Conservation (phyloP, 495 filamentous ascomycete species). For the Xylaria cubensis region DNA sequence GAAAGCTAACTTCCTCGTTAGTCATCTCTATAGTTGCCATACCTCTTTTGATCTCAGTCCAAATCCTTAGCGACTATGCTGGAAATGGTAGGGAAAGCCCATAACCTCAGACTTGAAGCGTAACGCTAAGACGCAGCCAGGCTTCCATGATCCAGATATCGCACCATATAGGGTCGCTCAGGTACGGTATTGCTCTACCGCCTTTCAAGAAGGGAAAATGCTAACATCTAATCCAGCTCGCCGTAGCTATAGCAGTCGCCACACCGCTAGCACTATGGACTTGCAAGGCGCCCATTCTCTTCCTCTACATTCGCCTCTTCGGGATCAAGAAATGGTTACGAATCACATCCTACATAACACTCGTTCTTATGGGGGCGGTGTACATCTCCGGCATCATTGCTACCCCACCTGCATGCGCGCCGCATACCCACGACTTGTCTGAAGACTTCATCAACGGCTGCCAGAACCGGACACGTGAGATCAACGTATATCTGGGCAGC, state of each 20-base stretch:
- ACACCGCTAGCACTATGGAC: slow-evolving; percentile 21
- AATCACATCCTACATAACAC: slow-evolving; percentile 33
- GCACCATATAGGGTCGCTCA: slow-evolving; percentile 13
- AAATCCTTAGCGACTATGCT: slow-evolving; percentile 14
- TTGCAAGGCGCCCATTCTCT: slow-evolving; percentile 29
- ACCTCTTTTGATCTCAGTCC: slow-evolving; percentile 17
- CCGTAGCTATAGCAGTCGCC: slow-evolving; percentile 11
- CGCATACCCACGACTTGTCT: slow-evolving; percentile 14
- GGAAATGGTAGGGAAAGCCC: slow-evolving; percentile 18
- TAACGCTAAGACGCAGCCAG: slow-evolving; percentile 10
- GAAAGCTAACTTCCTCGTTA: slow-evolving; percentile 7
- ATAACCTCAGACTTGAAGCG: neutral
- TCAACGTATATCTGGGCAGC: slow-evolving; percentile 16
- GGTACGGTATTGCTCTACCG: neutral
- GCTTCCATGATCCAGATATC: slow-evolving; percentile 9
- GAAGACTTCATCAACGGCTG: slow-evolving; percentile 33
- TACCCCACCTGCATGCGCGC: slow-evolving; percentile 42
- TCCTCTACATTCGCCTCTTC: slow-evolving; percentile 41
- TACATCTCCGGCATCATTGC: slow-evolving; percentile 37
- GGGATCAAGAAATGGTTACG: slow-evolving; percentile 39
- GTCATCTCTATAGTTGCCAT: slow-evolving; percentile 26
- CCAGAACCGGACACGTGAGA: slow-evolving; percentile 39
- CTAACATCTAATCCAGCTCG: slow-evolving; percentile 18
- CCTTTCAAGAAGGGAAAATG: neutral
- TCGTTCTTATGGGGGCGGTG: slow-evolving; percentile 1